These are phyloP conservation scores for Ascochyta pisi DNA, from an alignment of 2,329 filamentous ascomycete genomes.

Conservation along the genomic window DNA sequence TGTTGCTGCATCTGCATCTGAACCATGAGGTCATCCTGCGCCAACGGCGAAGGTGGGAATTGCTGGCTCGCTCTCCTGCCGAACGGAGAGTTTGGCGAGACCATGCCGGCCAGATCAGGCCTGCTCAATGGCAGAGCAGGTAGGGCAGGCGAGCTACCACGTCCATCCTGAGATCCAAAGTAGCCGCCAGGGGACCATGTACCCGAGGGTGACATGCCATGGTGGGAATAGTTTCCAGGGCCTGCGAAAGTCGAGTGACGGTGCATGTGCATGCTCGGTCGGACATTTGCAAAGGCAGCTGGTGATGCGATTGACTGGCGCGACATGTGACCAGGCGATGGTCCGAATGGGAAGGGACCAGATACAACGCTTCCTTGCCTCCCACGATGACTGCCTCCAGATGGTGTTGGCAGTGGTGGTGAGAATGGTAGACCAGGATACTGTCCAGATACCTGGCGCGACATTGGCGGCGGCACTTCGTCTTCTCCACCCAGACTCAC, in stretches of 20 bases:
- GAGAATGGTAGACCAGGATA: slow-evolving; percentile 82
- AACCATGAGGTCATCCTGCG: slow-evolving; percentile 49
- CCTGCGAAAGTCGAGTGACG: slow-evolving; percentile 74
- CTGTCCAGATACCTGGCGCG: slow-evolving; percentile 73
- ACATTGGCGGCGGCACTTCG: slow-evolving; percentile 66
- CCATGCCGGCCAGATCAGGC: slow-evolving; percentile 46
- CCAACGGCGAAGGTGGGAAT: slow-evolving; percentile 52
- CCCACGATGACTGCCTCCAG: slow-evolving; percentile 73
- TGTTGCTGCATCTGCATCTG: slow-evolving; percentile 59
- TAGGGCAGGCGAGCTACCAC: slow-evolving; percentile 53
- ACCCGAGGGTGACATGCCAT: slow-evolving; percentile 63
- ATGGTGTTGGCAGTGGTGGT: slow-evolving; percentile 80
- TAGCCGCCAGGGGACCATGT: slow-evolving; percentile 52
- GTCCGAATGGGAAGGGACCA: slow-evolving; percentile 63
- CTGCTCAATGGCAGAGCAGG: slow-evolving; percentile 45
- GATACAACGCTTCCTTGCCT: slow-evolving; percentile 65
- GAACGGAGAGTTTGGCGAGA: slow-evolving; percentile 68
- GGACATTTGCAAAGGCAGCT: slow-evolving; percentile 65
- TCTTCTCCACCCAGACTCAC: slow-evolving; percentile 81
- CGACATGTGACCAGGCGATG: slow-evolving; percentile 63
- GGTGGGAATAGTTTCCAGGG: slow-evolving; percentile 71
- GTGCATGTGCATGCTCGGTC: slow-evolving; percentile 65
- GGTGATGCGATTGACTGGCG: slow-evolving; percentile 74
- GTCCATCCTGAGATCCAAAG: slow-evolving; percentile 47
- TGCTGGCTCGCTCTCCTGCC: slow-evolving; percentile 51